Base-by-base conservation (phyloP, 768 basidiomycete species). In the Heimioporus sp. region DNA sequence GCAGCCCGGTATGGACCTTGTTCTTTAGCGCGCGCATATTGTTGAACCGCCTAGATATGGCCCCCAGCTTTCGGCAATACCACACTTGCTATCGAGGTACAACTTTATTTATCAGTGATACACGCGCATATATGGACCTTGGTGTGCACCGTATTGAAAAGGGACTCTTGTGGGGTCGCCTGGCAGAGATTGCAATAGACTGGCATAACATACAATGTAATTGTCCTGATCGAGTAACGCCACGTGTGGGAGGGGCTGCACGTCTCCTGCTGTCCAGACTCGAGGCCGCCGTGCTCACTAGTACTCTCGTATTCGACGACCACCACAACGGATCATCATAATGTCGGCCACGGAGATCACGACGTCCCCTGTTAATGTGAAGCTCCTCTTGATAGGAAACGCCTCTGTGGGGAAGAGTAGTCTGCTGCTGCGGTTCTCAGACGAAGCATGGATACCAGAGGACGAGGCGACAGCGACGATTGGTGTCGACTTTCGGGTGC, bases 391-490 rank as follows among this genome's bases (percentile, higher is more conserved):
- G 31, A 92, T 92, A 45, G 90, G 90, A 34, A 92, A 92, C 64
- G 87, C 89, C 10, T 90, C 88, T 4, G 96, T 98, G 15, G 96
- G 96, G 60, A 91, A 94, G 77, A 92, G 89, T 56, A 93, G 91
- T 60, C 75, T 98, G 13, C 69, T 98, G 4, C 74, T 98, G 10
- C 81, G 96, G n/a, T 98, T 98, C 75, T 94, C 94, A 3, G 95
- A 98, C 65, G 90, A 96, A 72, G 90, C 92, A 61, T 98, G 94
- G 87, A 73, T 98, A 17, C 86, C 90, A 8, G 89, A 92, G 66
- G 93, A 95, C 64, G 92, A 94, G 70, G 83, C 85, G 43, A 90
- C 83, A 56, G 87, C 90, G 28, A 92, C 89, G 21, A 91, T 90
- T 61, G 85, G 90, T 10, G 90, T 92, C 2, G 90, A 92, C 67